Evolutionary conservation across 225 moss, liverwort and hornwort genomes (phyloP).

Genomic region (Pleurozium schreberi): DNA sequence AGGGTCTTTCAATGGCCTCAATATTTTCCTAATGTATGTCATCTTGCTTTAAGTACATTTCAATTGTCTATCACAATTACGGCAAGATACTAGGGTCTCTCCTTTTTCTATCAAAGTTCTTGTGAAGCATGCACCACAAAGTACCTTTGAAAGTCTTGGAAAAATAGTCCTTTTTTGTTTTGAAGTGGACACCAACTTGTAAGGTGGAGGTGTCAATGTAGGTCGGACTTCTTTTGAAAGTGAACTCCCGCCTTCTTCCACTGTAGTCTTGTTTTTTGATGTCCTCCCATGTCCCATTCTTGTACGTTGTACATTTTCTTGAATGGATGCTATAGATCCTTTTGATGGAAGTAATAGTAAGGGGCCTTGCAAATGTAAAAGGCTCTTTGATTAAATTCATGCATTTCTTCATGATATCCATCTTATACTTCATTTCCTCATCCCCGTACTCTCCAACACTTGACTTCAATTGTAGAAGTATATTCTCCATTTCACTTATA

Average conservation of each 20-base stretch:
- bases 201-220: neutral
- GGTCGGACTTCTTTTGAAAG: fast-evolving
- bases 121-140: neutral
- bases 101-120: neutral
- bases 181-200: neutral
- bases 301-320: no score
- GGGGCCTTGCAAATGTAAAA: no score
- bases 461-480: no score
- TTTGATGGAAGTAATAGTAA: no score
- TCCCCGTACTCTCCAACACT: no score
- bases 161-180: neutral
- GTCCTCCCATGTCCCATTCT: neutral
- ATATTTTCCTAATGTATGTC: no score
- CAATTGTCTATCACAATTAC: neutral
- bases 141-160: neutral
- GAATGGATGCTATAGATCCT: no score
- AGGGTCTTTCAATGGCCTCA: no score
- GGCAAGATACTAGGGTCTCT: neutral
- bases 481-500: no score
- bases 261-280: fast-evolving
- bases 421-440: no score
- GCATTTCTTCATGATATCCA: no score
- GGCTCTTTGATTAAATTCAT: no score
- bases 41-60: neutral
- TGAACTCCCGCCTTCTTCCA: neutral